Evolutionary conservation across 1,139 yeast species (phyloP).

Genomic region (Geotrichum bryndzae): DNA sequence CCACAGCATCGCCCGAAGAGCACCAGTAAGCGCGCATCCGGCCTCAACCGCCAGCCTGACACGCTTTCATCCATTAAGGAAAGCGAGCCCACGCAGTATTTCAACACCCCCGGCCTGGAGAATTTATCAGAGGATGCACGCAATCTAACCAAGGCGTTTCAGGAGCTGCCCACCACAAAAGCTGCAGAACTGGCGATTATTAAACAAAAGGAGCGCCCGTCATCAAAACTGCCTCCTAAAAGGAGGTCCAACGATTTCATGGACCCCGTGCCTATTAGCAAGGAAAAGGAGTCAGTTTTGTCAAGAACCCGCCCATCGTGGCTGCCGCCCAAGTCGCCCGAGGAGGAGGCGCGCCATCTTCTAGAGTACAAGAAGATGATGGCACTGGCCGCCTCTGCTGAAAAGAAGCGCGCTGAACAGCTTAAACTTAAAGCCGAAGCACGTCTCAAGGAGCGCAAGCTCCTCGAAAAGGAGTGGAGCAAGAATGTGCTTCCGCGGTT

Average conservation of each 20-base stretch:
- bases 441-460: constrained; percentile 28
- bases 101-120: constrained; percentile 24
- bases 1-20: constrained; percentile 5
- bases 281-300: constrained; percentile 31
- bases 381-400: constrained; percentile 39
- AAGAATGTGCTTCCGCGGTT: constrained; percentile 37
- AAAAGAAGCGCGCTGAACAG: constrained; percentile 25
- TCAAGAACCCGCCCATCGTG: constrained; percentile 57
- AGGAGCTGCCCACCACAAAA: constrained; percentile 23
- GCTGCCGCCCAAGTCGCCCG: constrained; percentile 58
- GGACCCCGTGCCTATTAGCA: constrained; percentile 23
- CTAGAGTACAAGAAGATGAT: constrained; percentile 49
- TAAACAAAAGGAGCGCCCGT: constrained; percentile 1
- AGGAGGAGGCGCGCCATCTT: constrained; percentile 52
- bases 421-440: constrained; percentile 31
- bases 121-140: constrained; percentile 43
- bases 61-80: constrained; percentile 22
- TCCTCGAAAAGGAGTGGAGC: constrained; percentile 42
- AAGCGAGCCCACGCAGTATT: constrained; percentile 22
- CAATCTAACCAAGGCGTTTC: constrained; percentile 41
- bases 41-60: constrained; percentile 11
- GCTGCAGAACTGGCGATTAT: neutral
- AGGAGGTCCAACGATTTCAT: constrained; percentile 15
- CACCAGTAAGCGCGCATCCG: constrained; percentile 9
- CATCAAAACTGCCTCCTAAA: constrained; percentile 13